Percentiles rank a stretch among this genome's conserved stretches.
Conservation (phyloP, 345 rosid species). For the Populus tremula region DNA sequence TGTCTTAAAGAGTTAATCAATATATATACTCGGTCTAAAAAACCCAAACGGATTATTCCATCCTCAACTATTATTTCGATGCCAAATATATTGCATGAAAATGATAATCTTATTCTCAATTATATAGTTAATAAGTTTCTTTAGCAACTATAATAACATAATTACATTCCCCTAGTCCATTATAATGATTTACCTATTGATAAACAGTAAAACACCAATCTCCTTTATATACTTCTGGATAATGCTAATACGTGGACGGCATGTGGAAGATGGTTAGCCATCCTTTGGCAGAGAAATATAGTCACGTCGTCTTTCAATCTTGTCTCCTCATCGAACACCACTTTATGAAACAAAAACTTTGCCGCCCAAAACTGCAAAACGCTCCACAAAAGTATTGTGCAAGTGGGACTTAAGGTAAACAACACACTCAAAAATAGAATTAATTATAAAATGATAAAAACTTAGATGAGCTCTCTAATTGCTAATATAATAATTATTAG, state of each 20-base stretch:
- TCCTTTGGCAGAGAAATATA: too few relatives aligned
- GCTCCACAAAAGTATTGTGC: neutral
- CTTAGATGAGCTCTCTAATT: too few relatives aligned
- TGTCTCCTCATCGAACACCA: neutral
- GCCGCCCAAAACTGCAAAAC: neutral
- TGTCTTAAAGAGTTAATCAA: accelerated
- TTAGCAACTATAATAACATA: accelerated
- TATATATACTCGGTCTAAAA: too few relatives aligned
- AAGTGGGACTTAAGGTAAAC: neutral
- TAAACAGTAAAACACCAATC: too few relatives aligned
- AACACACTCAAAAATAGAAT: neutral
- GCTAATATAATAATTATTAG: too few relatives aligned
- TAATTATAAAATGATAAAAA: neutral
- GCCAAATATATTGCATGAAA: accelerated
- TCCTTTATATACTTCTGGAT: too few relatives aligned
- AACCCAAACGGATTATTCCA: accelerated
- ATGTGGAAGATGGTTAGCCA: too few relatives aligned
- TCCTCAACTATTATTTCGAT: accelerated
- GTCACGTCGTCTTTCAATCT: neutral
- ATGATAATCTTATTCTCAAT: too few relatives aligned
- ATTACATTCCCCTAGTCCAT: too few relatives aligned
- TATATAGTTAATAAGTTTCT: accelerated
- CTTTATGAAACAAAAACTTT: neutral
- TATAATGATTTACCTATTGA: too few relatives aligned
- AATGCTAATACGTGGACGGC: too few relatives aligned